phyloP scores from a whole-genome alignment of 768 basidiomycete genomes.

The Leccinum fibrillosum region DNA sequence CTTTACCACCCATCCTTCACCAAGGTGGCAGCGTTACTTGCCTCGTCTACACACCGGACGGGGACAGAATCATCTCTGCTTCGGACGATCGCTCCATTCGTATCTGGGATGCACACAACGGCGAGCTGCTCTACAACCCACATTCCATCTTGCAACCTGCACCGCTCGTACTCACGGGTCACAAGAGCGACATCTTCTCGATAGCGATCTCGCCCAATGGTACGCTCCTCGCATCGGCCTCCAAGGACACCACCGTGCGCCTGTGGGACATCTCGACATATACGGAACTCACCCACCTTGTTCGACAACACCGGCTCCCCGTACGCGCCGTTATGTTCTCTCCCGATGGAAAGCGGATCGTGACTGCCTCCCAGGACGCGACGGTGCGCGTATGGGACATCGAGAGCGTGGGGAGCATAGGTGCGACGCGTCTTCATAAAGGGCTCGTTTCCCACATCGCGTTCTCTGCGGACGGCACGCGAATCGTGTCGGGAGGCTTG shows the following conservation, averaged over 20 bases:
- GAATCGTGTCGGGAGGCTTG: slow-evolving; percentile 28
- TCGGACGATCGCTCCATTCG: slow-evolving; percentile 30
- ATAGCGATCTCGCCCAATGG: slow-evolving; percentile 32
- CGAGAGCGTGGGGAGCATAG: slow-evolving; percentile 28
- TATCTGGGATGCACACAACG: slow-evolving; percentile 27
- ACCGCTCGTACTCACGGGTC: slow-evolving; percentile 18
- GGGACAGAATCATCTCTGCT: slow-evolving; percentile 27
- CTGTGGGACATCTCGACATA: slow-evolving; percentile 25
- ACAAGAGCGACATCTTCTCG: slow-evolving; percentile 24
- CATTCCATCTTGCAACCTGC: background rate
- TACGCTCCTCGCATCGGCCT: slow-evolving; percentile 27
- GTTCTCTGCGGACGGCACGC: slow-evolving; percentile 28
- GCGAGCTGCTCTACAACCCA: slow-evolving; percentile 16
- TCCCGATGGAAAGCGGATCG: slow-evolving; percentile 23
- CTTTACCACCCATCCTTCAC: slow-evolving; percentile 14
- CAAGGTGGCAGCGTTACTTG: slow-evolving; percentile 20
- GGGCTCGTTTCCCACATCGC: slow-evolving; percentile 24
- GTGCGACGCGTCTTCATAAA: slow-evolving; percentile 23
- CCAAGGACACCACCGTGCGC: slow-evolving; percentile 31
- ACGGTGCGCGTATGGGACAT: slow-evolving; percentile 34
- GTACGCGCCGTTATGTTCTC: slow-evolving; percentile 28
- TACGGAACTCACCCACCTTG: slow-evolving; percentile 21
- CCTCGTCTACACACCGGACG: slow-evolving; percentile 30
- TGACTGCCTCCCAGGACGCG: slow-evolving; percentile 26
- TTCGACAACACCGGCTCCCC: slow-evolving; percentile 27